Base-by-base conservation (phyloP, 208 protist species). In the Acanthamoeba triangularis region DNA sequence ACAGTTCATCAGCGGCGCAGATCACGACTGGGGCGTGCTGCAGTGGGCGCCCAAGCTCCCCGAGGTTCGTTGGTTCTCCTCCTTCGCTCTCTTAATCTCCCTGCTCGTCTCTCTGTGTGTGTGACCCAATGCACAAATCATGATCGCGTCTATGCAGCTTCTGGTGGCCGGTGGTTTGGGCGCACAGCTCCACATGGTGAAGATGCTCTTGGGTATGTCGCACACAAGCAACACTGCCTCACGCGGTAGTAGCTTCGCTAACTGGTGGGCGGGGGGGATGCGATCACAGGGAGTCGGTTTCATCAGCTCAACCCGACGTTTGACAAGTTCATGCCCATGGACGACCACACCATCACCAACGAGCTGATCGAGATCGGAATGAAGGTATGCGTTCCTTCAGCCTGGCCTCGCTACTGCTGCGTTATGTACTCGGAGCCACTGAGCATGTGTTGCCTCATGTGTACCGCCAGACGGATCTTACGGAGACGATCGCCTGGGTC, bases 41-140 rank as follows among this genome's bases (percentile, higher is more conserved):
- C 82, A 90, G 33, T 90, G 82, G 82, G 82, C 52, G 63, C 82
- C 82, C 82, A 90, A 90, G 33, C 52, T 90, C 14, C 52, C 82
- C 3, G 82, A 90, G 33, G 82, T 90, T n/a, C 49, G 30, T 8
- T 13, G 13, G 14, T 52, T 14, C 49, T 54, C 49, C 49, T 54
- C 13, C 14, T 10, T n/a, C n/a, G n/a, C n/a, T n/a, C n/a, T 54
- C 49, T 13, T 54, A 13, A 5, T 54, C 49, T 54, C 49, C 49
- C 49, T 54, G 49, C 49, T 13, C 13, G 8, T 5, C 49, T 54
- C 49, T 16, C 63, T n/a, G n/a, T n/a, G n/a, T n/a, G n/a, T n/a
- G 30, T 72, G 30, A 72, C 11, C 20, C 20, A 33, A 35, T 7
- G 10, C 63, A 72, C 20, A 7, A n/a, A n/a, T n/a, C n/a, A n/a